Evolutionary conservation across 441 rosid genomes (phyloP).

Genomic region (Adansonia gregorii): DNA sequence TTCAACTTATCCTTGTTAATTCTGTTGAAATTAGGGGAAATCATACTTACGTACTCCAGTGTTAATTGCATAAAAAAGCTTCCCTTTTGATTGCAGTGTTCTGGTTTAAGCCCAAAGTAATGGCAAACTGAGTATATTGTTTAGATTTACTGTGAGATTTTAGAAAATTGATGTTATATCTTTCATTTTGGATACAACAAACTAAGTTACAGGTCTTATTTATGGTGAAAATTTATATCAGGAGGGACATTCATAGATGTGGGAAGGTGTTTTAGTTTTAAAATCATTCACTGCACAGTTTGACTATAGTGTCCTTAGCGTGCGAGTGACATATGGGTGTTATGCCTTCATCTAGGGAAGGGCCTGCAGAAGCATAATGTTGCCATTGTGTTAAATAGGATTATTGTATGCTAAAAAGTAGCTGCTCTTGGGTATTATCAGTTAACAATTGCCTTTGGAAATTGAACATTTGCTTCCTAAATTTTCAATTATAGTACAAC

Average conservation of each 20-base stretch:
- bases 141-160: not conserved
- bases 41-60: not conserved
- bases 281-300: not conserved
- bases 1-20: not conserved
- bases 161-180: not conserved
- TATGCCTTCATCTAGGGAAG: no score
- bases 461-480: not conserved
- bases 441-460: not conserved
- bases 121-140: not conserved
- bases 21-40: not conserved
- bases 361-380: not conserved
- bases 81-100: not conserved
- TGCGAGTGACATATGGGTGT: not conserved
- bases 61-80: not conserved
- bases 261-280: not conserved
- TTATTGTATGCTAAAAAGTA: not conserved
- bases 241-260: not conserved
- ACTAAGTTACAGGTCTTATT: not conserved
- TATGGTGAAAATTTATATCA: no score
- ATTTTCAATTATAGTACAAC: not conserved
- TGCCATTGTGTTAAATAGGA: not conserved
- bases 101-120: not conserved
- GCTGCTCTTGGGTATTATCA: not conserved
- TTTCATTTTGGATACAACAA: not conserved
- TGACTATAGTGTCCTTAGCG: not conserved